Evolutionary conservation across 345 rosid genomes (phyloP).

Genomic region (Draba incana): DNA sequence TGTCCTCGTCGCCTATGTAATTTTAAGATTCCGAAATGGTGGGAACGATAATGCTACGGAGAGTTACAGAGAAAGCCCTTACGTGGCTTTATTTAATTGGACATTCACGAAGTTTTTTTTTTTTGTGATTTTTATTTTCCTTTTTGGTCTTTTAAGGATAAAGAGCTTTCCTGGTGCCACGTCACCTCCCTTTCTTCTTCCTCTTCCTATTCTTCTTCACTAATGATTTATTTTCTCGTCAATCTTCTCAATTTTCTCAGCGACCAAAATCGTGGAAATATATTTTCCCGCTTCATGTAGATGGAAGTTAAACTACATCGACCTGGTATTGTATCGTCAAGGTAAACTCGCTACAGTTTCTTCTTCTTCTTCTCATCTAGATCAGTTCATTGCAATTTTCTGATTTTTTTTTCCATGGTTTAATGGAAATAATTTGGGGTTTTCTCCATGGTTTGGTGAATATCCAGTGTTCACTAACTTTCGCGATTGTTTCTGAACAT

Average conservation of each 20-base stretch:
- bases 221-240: slow-evolving; percentile 34
- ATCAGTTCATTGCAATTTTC: slow-evolving; percentile 6
- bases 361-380: not conserved
- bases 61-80: not conserved
- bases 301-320: slow-evolving; percentile 66
- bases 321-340: slow-evolving; percentile 49
- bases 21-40: not conserved
- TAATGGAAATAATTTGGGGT: slow-evolving; percentile 1
- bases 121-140: slow-evolving; percentile 32
- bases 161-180: slow-evolving; percentile 50
- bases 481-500: slow-evolving; percentile 11
- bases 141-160: slow-evolving; percentile 45
- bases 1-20: slow-evolving; percentile 13
- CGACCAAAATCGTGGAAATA: slow-evolving; percentile 32
- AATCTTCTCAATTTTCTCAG: slow-evolving; percentile 36
- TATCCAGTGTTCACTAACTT: not conserved
- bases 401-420: not conserved
- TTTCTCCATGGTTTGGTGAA: not conserved
- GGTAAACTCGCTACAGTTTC: slow-evolving; percentile 43
- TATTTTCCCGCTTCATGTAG: slow-evolving; percentile 39
- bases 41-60: slow-evolving; percentile 2
- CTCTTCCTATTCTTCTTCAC: slow-evolving; percentile 4
- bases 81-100: slow-evolving; percentile 28
- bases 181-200: slow-evolving; percentile 40
- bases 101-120: not conserved